Percentiles rank a stretch among this genome's conserved stretches.
Conservation (phyloP, 2,329 filamentous ascomycete species). For the Aschersonia sp. region DNA sequence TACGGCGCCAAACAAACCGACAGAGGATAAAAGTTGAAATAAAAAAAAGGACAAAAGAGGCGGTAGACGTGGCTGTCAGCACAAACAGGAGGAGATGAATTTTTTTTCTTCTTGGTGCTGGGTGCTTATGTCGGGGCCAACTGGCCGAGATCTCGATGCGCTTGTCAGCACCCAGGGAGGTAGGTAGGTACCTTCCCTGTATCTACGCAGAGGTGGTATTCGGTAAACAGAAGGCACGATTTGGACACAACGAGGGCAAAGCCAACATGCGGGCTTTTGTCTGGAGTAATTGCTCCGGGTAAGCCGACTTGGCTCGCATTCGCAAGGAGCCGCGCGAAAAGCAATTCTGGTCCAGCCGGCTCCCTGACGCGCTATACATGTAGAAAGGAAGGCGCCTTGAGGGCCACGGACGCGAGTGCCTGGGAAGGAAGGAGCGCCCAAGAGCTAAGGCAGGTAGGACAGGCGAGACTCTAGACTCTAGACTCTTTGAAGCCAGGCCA, state of each 20-base stretch:
- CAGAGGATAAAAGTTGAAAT: no score
- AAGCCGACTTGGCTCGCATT: background rate
- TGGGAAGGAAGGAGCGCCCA: background rate
- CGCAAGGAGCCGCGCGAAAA: background rate
- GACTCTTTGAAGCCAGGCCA: background rate
- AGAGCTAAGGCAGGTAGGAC: background rate
- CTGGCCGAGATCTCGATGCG: background rate
- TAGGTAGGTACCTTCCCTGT: background rate
- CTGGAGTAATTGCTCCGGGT: background rate
- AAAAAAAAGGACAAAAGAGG: background rate
- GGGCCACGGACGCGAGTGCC: no score
- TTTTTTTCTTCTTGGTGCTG: background rate
- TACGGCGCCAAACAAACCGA: no score
- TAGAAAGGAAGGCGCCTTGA: no score
- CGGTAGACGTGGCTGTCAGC: conserved; percentile 1
- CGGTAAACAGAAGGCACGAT: background rate
- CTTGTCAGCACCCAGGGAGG: background rate
- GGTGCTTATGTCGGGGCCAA: background rate
- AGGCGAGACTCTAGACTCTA: background rate
- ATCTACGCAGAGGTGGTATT: background rate
- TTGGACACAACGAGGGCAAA: no score
- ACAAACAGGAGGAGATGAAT: background rate
- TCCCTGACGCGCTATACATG: no score
- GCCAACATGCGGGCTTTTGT: background rate
- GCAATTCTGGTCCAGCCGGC: no score